Evolutionary conservation across 805 yeast genomes (phyloP).

Genomic region (Starmerella apis): DNA sequence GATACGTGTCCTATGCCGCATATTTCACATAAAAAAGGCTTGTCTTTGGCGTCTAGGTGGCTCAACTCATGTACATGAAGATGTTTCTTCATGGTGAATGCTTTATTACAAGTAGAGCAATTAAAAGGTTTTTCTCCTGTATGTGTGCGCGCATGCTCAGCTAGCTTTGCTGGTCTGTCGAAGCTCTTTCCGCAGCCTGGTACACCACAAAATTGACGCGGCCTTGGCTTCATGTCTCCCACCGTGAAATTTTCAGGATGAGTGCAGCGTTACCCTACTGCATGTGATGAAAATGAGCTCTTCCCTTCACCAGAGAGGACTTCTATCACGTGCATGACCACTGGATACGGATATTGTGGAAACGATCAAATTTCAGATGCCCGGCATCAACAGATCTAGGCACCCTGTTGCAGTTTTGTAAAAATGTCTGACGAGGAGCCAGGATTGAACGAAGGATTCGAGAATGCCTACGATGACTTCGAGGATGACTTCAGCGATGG

Average conservation of each 20-base stretch:
- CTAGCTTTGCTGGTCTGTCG: constrained; percentile 67
- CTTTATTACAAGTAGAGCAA: constrained; percentile 54
- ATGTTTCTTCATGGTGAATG: constrained; percentile 72
- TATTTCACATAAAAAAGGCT: constrained; percentile 59
- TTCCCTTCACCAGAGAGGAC: no score
- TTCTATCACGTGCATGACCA: not conserved
- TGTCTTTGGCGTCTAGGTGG: constrained; percentile 42
- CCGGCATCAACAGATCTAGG: no score
- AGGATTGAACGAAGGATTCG: constrained; percentile 44
- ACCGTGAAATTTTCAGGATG: constrained; percentile 2
- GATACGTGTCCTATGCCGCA: constrained; percentile 81
- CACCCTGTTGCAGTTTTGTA: no score
- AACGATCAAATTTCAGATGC: not conserved
- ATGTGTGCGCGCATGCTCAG: constrained; percentile 72
- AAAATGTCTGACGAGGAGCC: constrained; percentile 38
- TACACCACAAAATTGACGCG: constrained; percentile 43
- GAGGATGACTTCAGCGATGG: constrained; percentile 74
- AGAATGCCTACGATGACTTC: constrained; percentile 58
- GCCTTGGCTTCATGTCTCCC: constrained; percentile 16
- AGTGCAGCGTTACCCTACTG: not conserved
- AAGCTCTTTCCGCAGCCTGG: constrained; percentile 64
- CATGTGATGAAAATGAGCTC: not conserved
- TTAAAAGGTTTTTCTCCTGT: constrained; percentile 65
- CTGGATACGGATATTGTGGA: not conserved
- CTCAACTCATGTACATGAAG: constrained; percentile 60